Evolutionary conservation across 257 asterid genomes (phyloP).

Genomic region (Agastache rugosa): DNA sequence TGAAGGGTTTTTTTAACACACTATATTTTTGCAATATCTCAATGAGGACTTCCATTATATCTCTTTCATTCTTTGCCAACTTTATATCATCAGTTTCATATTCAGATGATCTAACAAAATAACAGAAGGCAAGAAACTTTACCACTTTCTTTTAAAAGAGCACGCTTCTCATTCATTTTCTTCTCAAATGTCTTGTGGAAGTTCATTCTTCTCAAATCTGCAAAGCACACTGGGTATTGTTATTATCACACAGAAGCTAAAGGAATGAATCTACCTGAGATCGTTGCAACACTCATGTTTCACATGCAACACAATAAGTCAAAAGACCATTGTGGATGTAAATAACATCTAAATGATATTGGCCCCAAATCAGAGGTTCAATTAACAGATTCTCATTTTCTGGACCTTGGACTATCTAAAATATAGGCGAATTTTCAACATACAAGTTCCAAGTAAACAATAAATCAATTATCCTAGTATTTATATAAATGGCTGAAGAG

Average conservation of each 20-base stretch:
- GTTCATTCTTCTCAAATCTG: conserved; percentile 82
- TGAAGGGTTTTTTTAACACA: conserved; percentile 12
- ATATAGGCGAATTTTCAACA: neutral
- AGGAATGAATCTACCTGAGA: conserved; percentile 9
- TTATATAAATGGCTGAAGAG: neutral
- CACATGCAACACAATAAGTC: conserved; percentile 24
- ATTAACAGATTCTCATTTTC: conserved; percentile 15
- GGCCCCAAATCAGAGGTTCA: conserved; percentile 6
- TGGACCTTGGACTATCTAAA: neutral
- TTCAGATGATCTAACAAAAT: conserved; percentile 9
- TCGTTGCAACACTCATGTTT: conserved; percentile 19
- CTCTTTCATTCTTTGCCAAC: conserved; percentile 24
- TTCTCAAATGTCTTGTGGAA: conserved; percentile 82
- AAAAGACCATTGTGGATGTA: conserved; percentile 18
- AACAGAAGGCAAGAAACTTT: conserved; percentile 33
- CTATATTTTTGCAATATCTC: neutral
- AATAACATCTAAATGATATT: conserved; percentile 7
- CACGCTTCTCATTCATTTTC: conserved; percentile 85
- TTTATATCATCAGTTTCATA: conserved; percentile 10
- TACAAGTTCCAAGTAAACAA: conserved; percentile 18
- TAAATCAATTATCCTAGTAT: conserved; percentile 8
- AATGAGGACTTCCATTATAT: neutral
- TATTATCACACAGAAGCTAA: conserved; percentile 17
- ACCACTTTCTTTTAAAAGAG: conserved; percentile 86
- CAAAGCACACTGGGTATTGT: conserved; percentile 42